Conservation (phyloP, 306 rosid genomes). For the Vicia sativa region DNA sequence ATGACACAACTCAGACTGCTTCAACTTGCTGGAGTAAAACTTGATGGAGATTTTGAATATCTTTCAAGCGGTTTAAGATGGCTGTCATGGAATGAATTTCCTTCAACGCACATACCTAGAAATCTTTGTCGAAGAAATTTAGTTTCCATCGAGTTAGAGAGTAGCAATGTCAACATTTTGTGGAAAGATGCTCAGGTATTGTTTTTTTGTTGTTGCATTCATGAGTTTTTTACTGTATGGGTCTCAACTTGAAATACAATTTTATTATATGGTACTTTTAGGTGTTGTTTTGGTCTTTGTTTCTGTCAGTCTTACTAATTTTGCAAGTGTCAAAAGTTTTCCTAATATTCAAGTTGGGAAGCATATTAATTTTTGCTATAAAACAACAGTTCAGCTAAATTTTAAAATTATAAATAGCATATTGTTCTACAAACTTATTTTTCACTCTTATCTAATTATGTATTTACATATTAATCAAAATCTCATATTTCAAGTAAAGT, state of each 20-base stretch:
- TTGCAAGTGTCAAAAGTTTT: background rate
- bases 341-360: background rate
- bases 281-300: background rate
- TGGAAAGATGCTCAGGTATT: background rate
- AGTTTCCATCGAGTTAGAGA: background rate
- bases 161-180: background rate
- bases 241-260: no score
- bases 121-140: background rate
- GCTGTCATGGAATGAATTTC: background rate
- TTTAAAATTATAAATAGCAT: background rate
- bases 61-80: background rate
- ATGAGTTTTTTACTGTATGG: background rate
- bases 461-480: background rate
- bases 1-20: background rate
- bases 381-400: background rate
- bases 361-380: background rate
- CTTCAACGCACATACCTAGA: background rate
- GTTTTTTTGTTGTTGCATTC: no score
- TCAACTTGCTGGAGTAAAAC: slow-evolving; percentile 1
- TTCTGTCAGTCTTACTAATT: background rate
- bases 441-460: background rate
- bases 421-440: background rate
- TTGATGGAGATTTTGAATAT: background rate
- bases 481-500: background rate
- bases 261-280: no score